Evolutionary conservation across 1,139 yeast species (phyloP), one percentile per base, ranked within the genome.

Genomic region (Debaryomyces sp.): DNA sequence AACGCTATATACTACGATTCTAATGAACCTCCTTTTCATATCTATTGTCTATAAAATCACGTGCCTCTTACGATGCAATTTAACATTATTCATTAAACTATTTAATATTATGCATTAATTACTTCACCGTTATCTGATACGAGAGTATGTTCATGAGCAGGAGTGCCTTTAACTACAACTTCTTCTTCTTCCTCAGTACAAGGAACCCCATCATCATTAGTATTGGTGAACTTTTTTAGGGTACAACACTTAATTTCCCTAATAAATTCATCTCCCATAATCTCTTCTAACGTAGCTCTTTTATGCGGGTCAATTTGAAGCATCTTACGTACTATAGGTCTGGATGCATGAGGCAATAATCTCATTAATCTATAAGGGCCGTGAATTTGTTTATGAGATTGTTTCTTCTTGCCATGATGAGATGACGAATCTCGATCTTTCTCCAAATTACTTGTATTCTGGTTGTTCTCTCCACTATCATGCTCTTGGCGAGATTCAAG

Each of bases 351-450:
- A 2, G 99, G 99, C 43, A 95, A 73, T 54, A 94, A 75, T 60
- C 97, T 80, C 76, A 94, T 77, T 54, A 95, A 71, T 58, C 98
- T 77, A 76, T 94, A 90, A 2, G 98, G 97, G 1, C 99, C 99
- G 48, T 75, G 80, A 35, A 77, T 75, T 56, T 75, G 80, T 54
- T 75, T 73, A 56, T 74, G 58, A 7, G 71, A 52, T 45, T 61
- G 57, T 57, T 68, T 68, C 57, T 71, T 67, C 49, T 67, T 63
- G 5, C 51, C 55, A 17, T 34, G 36, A 24, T 15, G 45, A 37
- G 49, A 30, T 2, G 50, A 15, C 7, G 21, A 23, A 21, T 27
- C 52, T 53, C 32, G 21, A 22, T 44, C 46, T 13, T 40, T 41
- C 13, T 40, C 38, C 12, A 41, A 37, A 21, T 43, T 41, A 21